A percentile compares a stretch with the other conserved stretches of the same genome.
Conservation (phyloP, 140 eudicot genomes). For the Stevia rebaudiana region DNA sequence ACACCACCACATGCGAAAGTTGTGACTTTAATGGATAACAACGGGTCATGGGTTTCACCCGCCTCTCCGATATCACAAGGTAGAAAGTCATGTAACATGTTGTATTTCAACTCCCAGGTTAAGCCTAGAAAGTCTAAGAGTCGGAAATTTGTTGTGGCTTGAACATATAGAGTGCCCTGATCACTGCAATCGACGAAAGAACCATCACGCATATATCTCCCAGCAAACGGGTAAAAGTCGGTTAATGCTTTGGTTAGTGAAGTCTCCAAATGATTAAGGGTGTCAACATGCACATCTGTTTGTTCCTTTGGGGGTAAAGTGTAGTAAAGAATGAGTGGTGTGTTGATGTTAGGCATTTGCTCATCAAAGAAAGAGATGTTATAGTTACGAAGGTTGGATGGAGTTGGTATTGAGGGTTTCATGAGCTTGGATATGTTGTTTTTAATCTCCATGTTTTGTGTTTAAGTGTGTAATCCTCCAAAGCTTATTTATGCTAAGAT, state of each 20-base stretch:
- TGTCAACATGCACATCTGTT: neutral
- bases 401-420: constrained; percentile 12
- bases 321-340: constrained; percentile 10
- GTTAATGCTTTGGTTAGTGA: neutral
- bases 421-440: neutral
- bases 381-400: neutral
- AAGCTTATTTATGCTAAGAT: neutral
- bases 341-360: neutral
- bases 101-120: neutral
- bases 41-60: neutral
- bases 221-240: constrained; percentile 12
- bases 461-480: neutral
- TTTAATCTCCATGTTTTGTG: constrained; percentile 3
- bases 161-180: constrained; percentile 7
- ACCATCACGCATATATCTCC: constrained; percentile 11
- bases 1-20: neutral
- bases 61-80: neutral
- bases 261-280: neutral
- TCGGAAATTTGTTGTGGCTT: neutral
- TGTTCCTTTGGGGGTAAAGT: neutral
- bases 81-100: neutral
- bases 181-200: constrained; percentile 7
- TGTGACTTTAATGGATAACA: neutral
- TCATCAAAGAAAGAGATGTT: constrained; percentile 13
- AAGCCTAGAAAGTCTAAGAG: neutral